A percentile compares a stretch with the other conserved stretches of the same genome.
Conservation (phyloP, 768 basidiomycete genomes). For the Suillus discolor region DNA sequence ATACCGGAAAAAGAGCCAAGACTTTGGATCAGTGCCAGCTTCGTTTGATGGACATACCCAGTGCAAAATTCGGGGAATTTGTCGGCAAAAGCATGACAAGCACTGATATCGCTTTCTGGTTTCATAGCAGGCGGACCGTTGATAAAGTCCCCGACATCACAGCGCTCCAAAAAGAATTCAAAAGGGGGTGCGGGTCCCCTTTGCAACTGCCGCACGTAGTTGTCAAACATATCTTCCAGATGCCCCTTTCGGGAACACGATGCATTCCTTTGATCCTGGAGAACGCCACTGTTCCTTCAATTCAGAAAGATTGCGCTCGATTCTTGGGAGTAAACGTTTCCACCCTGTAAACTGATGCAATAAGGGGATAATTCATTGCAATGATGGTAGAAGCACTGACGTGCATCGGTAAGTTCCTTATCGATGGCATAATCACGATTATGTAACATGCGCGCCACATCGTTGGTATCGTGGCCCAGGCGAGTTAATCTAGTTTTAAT, state of each 20-base stretch:
- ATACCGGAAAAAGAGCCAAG: not conserved
- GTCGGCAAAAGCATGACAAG: not conserved
- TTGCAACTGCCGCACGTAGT: not conserved
- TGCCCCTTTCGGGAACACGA: not conserved
- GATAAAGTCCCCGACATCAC: not conserved
- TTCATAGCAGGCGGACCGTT: not conserved
- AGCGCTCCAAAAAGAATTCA: not conserved
- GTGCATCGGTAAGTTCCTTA: conserved; percentile 4
- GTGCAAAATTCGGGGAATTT: not conserved
- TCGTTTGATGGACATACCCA: not conserved
- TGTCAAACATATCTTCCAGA: not conserved
- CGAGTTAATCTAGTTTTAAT: not conserved
- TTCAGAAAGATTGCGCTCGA: not conserved
- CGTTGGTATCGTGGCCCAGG: not conserved
- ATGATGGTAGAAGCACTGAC: not conserved
- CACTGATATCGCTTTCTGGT: not conserved
- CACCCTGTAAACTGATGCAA: not conserved
- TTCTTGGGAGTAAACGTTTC: not conserved
- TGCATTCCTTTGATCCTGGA: not conserved
- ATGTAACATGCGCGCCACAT: not conserved
- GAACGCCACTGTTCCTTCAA: not conserved
- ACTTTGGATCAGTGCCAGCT: not conserved
- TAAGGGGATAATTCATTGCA: not conserved
- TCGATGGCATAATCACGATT: not conserved
- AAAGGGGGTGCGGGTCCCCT: not conserved